Evolutionary conservation across 2,329 filamentous ascomycete genomes (phyloP).

Genomic region (Teratosphaeria viscida): DNA sequence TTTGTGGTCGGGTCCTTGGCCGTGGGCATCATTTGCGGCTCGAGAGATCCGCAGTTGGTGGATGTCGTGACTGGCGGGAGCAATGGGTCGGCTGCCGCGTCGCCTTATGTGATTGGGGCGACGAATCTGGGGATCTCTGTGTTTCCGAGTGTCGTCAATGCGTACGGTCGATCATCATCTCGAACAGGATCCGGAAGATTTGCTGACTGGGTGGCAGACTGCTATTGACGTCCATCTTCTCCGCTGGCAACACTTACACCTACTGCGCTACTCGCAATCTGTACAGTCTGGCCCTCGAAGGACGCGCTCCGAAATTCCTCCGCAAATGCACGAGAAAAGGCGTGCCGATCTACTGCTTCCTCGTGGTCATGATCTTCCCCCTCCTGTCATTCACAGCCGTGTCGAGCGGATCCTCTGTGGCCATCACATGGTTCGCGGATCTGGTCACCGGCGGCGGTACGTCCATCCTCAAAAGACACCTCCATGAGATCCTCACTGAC

Average conservation of each 20-base stretch:
- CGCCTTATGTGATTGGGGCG: constrained; percentile 19
- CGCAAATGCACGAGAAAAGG: constrained; percentile 50
- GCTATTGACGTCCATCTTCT: constrained; percentile 40
- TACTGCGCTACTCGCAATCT: constrained; percentile 45
- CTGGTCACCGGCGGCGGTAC: constrained; percentile 46
- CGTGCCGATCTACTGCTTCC: constrained; percentile 51
- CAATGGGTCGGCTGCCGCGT: constrained; percentile 10
- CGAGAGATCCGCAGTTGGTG: constrained; percentile 18
- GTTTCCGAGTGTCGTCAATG: constrained; percentile 28
- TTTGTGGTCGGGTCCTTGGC: constrained; percentile 37
- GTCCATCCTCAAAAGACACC: background rate
- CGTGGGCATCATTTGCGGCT: constrained; percentile 32
- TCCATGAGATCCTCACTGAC: background rate
- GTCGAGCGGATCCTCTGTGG: constrained; percentile 19
- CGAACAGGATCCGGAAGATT: background rate
- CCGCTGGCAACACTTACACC: constrained; percentile 45
- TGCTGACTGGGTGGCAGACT: background rate
- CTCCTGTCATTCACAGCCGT: constrained; percentile 27
- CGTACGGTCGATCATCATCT: background rate
- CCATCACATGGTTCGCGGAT: constrained; percentile 36
- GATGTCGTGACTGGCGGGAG: constrained; percentile 11
- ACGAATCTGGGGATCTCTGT: constrained; percentile 32
- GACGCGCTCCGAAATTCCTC: constrained; percentile 44
- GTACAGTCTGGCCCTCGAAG: constrained; percentile 44
- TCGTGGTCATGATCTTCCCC: constrained; percentile 34